Conservation (phyloP, 331 rosid genomes). For the Quercus phellos region DNA sequence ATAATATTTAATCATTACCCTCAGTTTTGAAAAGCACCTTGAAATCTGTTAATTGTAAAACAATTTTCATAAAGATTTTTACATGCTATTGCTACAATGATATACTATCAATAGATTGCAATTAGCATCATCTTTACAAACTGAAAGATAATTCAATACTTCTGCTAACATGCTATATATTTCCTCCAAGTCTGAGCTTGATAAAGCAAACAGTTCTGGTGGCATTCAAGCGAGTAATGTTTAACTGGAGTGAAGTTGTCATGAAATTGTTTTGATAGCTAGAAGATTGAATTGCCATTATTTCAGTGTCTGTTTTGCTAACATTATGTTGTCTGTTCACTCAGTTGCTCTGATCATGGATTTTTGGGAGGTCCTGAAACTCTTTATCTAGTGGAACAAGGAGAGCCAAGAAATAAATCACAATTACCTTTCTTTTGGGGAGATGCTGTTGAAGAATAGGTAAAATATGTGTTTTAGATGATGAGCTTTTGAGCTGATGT, state of each 20-base stretch:
- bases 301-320: background rate
- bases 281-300: background rate
- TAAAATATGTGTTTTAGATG: background rate
- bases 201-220: background rate
- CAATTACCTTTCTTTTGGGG: background rate
- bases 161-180: background rate
- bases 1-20: background rate
- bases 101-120: background rate
- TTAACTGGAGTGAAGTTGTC: background rate
- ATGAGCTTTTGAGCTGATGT: background rate
- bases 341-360: background rate
- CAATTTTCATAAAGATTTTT: background rate
- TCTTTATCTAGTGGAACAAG: background rate
- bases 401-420: background rate
- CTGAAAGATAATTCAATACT: background rate
- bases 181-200: background rate
- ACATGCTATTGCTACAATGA: background rate
- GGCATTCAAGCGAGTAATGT: background rate
- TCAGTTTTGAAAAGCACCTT: background rate
- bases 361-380: background rate
- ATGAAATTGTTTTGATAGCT: background rate
- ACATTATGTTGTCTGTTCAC: background rate
- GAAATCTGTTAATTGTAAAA: background rate
- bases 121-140: background rate
- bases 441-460: background rate